Percentiles rank a stretch among this genome's conserved stretches.
These are phyloP conservation scores for Neobulgaria alba DNA, from an alignment of 2,329 filamentous ascomycete genomes.

Conservation along the genomic window DNA sequence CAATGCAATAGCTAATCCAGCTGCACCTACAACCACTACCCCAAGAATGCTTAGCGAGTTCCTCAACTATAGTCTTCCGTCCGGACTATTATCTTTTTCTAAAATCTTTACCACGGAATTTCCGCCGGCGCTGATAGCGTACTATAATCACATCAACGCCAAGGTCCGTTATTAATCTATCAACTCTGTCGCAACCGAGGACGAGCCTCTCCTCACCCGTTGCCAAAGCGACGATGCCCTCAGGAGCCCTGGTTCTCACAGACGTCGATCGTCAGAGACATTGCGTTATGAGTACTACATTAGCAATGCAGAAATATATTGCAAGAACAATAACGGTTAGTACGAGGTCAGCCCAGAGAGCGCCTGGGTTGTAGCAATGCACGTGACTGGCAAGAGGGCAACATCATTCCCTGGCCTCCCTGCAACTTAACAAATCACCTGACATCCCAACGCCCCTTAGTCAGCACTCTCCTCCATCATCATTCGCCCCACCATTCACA, in stretches of 20 bases:
- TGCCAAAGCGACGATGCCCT: constrained; percentile 44
- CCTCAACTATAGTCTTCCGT: constrained; percentile 52
- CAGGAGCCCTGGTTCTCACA: constrained; percentile 60
- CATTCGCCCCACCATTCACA: no score
- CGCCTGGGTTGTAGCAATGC: no score
- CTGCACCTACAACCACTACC: constrained; percentile 57
- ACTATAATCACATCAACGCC: no score
- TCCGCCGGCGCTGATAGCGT: no score
- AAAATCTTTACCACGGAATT: constrained; percentile 61
- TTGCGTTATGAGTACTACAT: constrained; percentile 76
- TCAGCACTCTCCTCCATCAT: no score
- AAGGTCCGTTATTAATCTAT: constrained; percentile 15
- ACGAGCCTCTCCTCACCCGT: constrained; percentile 37
- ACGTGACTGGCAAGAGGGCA: no score
- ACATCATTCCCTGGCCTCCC: no score
- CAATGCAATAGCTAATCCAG: constrained; percentile 78
- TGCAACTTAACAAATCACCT: no score
- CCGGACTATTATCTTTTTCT: constrained; percentile 55
- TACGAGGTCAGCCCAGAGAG: constrained; percentile 77
- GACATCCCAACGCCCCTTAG: no score
- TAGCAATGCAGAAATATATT: constrained; percentile 87
- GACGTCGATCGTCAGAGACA: no score
- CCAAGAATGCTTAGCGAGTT: constrained; percentile 56
- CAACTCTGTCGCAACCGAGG: constrained; percentile 20
- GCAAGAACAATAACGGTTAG: constrained; percentile 84